These are phyloP conservation scores for Tolypocladium sp. DNA, from an alignment of 2,329 filamentous ascomycete species.

Conservation along the genomic window DNA sequence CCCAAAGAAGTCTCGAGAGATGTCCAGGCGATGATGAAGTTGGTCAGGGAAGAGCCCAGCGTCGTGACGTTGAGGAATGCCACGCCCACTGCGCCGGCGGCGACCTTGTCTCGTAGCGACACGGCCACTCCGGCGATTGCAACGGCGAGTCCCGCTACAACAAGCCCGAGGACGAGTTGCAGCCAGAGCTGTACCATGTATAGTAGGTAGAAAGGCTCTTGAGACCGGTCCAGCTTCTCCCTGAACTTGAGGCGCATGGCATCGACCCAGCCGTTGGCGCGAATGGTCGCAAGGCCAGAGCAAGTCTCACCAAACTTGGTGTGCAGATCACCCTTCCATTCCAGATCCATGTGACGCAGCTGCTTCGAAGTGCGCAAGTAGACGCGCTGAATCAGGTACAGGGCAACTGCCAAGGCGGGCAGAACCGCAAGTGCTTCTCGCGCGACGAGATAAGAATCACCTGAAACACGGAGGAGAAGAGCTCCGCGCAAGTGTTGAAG, in stretches of 20 bases:
- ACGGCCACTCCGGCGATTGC: constrained; percentile 19
- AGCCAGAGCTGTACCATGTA: constrained; percentile 23
- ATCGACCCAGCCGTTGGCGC: not conserved
- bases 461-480: not conserved
- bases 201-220: constrained; percentile 23
- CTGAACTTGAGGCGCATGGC: constrained; percentile 11
- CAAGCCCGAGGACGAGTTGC: constrained; percentile 20
- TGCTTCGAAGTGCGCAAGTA: not conserved
- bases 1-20: constrained; percentile 16
- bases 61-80: constrained; percentile 13
- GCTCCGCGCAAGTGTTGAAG: not conserved
- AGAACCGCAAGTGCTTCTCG: not conserved
- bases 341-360: not conserved
- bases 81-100: constrained; percentile 11
- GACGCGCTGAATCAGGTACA: not conserved
- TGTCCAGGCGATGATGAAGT: constrained; percentile 14
- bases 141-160: constrained; percentile 19
- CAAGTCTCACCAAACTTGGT: not conserved
- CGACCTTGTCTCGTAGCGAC: constrained; percentile 9
- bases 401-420: not conserved
- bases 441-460: not conserved
- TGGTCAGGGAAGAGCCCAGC: constrained; percentile 10
- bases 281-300: not conserved
- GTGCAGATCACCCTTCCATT: not conserved
- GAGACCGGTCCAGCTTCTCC: constrained; percentile 18